phyloP scores from a whole-genome alignment of 768 basidiomycete species.

The Dendrothele bispora region DNA sequence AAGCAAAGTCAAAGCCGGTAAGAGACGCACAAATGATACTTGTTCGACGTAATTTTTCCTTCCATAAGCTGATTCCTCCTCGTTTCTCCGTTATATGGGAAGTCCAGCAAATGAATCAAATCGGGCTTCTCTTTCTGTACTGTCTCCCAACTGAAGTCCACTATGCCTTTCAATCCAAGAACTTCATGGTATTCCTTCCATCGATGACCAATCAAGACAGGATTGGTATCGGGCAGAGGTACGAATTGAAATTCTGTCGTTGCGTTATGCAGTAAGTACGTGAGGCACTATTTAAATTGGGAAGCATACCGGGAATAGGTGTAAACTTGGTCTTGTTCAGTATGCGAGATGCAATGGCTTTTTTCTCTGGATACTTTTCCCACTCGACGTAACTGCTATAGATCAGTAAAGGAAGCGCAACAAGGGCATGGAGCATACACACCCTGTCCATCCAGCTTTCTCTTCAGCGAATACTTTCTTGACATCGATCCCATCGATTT shows the following conservation, averaged over 20 bases:
- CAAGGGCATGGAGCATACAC: conserved; percentile 5
- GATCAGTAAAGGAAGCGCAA: neutral
- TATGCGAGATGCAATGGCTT: conserved; percentile 37
- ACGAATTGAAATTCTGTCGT: conserved; percentile 45
- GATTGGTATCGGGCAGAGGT: conserved; percentile 50
- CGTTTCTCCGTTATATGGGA: conserved; percentile 59
- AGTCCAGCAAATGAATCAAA: conserved; percentile 50
- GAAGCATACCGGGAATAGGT: conserved; percentile 36
- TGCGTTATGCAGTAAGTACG: neutral
- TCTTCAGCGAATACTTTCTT: conserved; percentile 37
- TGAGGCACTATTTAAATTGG: neutral
- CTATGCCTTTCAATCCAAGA: conserved; percentile 43
- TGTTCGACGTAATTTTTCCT: conserved; percentile 49
- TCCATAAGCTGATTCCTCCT: conserved; percentile 38
- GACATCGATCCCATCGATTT: neutral
- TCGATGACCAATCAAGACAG: conserved; percentile 46
- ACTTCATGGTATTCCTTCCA: conserved; percentile 56
- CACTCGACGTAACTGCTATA: conserved; percentile 44
- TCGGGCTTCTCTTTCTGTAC: conserved; percentile 52
- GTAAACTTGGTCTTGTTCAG: conserved; percentile 39
- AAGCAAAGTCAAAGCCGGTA: neutral
- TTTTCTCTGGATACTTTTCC: conserved; percentile 47
- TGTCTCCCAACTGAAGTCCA: conserved; percentile 51
- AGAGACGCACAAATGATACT: conserved; percentile 46
- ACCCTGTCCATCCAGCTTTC: conserved; percentile 39